Evolutionary conservation across 83 land plant genomes (phyloP), one percentile per base, ranked within the genome.

Genomic region (Isoetes engelmannii): DNA sequence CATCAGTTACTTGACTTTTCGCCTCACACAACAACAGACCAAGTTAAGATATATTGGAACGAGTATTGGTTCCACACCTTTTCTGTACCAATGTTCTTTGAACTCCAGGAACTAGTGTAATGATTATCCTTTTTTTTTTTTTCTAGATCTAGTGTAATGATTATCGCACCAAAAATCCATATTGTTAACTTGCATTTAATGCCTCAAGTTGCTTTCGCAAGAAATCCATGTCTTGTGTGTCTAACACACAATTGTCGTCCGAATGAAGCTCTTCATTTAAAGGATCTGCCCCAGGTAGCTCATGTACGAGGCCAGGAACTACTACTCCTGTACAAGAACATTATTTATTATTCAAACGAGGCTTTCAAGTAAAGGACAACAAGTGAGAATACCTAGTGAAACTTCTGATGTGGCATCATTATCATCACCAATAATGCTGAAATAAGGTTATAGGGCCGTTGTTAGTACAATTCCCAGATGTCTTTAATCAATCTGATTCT

Each of bases 151-250:
- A 85, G 89, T 80, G 80, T 7, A 72, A 84, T 65, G 80, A 72
- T 63, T 86, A 83, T 72, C 81, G 81, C 48, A 83, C 86, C 44
- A 48, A 75, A 47, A 77, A 78, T 81, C 15, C 48, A 80, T 48
- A 72, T 70, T 44, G 81, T 84, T 59, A 71, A 82, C n/a, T 28
- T 15, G 88, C 74, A 67, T 84, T 89, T 0, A 89, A 85, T 49
- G 87, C 90, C 5, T 89, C 89, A 57, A 89, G 83, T 49, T 89
- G 93, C 68, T 56, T 77, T 45, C 79, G 77, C 28, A 89, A 89
- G 18, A 82, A 82, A 43, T 86, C 90, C 53, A 89, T 84, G 48
- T 89, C 93, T 74, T 70, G 81, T 44, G 42, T 18, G 5, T 74
- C 18, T 48, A 47, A 45, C 19, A 10, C 42, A 13, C 69, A 8